phyloP scores from a whole-genome alignment of 2,329 filamentous ascomycete species.

The Aspergillus felis region DNA sequence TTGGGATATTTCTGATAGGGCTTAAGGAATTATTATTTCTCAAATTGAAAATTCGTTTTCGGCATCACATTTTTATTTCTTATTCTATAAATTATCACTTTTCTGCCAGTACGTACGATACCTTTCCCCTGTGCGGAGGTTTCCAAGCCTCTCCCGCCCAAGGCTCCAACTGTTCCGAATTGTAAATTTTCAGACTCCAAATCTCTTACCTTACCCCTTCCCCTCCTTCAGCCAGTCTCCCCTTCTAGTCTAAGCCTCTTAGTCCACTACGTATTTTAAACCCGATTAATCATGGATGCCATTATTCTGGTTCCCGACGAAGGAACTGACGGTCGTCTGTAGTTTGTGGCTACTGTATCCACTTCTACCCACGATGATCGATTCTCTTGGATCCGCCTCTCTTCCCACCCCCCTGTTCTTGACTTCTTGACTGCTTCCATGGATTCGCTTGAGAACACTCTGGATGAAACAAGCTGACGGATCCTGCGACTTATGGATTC shows the following conservation, averaged over 20 bases:
- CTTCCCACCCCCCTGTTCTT: constrained; percentile 10
- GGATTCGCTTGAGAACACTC: background rate
- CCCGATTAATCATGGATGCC: constrained; percentile 11
- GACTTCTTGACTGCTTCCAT: constrained; percentile 14
- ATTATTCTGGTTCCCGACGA: constrained; percentile 10
- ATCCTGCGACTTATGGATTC: background rate
- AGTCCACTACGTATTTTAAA: constrained; percentile 8
- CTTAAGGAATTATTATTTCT: background rate
- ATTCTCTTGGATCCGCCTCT: constrained; percentile 4
- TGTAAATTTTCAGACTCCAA: background rate
- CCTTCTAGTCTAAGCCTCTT: background rate
- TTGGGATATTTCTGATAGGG: background rate
- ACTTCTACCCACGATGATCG: constrained; percentile 23
- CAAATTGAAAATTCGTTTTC: background rate
- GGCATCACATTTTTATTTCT: background rate
- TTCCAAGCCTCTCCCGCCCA: background rate
- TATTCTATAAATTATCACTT: background rate
- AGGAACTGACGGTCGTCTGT: constrained; percentile 17
- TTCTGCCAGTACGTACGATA: background rate
- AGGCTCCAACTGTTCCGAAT: background rate
- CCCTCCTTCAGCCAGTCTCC: background rate
- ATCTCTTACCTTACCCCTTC: background rate
- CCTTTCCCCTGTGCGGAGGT: background rate
- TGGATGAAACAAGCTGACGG: constrained; percentile 17
- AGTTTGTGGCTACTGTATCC: constrained; percentile 21